Base-by-base conservation (phyloP, 1,284 basidiomycete genomes). In the Tylopilus sp. region DNA sequence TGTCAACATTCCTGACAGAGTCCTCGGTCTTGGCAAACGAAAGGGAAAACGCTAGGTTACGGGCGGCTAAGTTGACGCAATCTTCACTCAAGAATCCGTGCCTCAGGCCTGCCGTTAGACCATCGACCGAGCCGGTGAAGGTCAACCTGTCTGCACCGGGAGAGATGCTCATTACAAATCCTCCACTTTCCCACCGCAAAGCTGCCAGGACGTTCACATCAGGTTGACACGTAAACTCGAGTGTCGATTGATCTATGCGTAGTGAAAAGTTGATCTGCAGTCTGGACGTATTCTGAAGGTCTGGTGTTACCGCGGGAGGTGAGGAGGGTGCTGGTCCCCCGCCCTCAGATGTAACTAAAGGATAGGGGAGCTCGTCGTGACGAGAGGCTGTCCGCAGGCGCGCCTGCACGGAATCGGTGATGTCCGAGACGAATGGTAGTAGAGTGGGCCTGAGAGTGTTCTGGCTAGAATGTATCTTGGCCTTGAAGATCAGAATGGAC, bases 121-220 rank as follows among this genome's bases (percentile, higher is more conserved):
- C 91, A 18, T 83, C 86, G 11, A 95, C 82, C 39, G 80, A 82
- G 5, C 89, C 89, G 0, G 86, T 83, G 56, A 94, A 82, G 6
- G 82, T 80, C 18, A 90, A 76, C 33, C 78, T 79, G 18, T 81
- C 77, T 39, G 79, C 80, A 10, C 84, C 84, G 2, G 90, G 85
- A 23, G 84, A 81, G 15, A 90, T 74, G 54, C 82, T 88, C 31
- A 92, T 66, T 33, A 92, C 72, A 60, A 96, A 93, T 0, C 92
- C 92, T 31, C 93, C 93, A 56, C 88, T 94, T 51, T 94, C 85
- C 93, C 93, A 97, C 43, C 89, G 80, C 28, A 96, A 65, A 2
- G 85, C 86, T 16, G 89, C 89, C 35, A 89, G 77, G 13, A 95
- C 92, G 56, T 93, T 92, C 41, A 92, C 91, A 59, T 93, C 90